Evolutionary conservation across 441 rosid species (phyloP).

Genomic region (Capsella rubella): DNA sequence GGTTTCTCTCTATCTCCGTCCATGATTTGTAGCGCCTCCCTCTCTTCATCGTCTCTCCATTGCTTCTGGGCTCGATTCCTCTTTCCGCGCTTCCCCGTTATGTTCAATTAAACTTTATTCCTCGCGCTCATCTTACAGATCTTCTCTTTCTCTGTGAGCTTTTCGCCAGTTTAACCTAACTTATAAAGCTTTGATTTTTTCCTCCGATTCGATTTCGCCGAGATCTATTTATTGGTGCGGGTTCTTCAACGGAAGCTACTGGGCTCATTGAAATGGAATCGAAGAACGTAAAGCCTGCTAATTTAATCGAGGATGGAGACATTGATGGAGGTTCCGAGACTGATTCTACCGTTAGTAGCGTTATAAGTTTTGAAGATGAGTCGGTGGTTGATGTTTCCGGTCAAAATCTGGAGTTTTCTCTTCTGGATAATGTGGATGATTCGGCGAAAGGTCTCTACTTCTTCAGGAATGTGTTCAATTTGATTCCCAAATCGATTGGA

Average conservation of each 20-base stretch:
- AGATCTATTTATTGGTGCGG: conserved; percentile 45
- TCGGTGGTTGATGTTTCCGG: conserved; percentile 78
- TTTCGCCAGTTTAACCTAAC: conserved; percentile 1
- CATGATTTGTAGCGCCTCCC: conserved; percentile 49
- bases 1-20: conserved; percentile 51
- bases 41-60: conserved; percentile 28
- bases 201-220: conserved; percentile 4
- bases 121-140: conserved; percentile 41
- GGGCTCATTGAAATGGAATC: conserved; percentile 38
- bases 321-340: conserved; percentile 3
- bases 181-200: neutral
- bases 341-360: conserved; percentile 23
- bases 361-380: conserved; percentile 52
- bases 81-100: neutral
- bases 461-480: conserved; percentile 74
- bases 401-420: conserved; percentile 67
- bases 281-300: conserved; percentile 13
- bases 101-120: conserved; percentile 23
- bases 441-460: conserved; percentile 66
- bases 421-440: conserved; percentile 50
- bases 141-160: conserved; percentile 29
- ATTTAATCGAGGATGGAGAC: conserved; percentile 22
- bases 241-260: conserved; percentile 35
- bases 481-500: conserved; percentile 80
- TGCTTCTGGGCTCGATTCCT: conserved; percentile 44